These are phyloP conservation scores for Sugiyamaella xylanicola DNA, from an alignment of 1,139 yeast species.

Conservation along the genomic window DNA sequence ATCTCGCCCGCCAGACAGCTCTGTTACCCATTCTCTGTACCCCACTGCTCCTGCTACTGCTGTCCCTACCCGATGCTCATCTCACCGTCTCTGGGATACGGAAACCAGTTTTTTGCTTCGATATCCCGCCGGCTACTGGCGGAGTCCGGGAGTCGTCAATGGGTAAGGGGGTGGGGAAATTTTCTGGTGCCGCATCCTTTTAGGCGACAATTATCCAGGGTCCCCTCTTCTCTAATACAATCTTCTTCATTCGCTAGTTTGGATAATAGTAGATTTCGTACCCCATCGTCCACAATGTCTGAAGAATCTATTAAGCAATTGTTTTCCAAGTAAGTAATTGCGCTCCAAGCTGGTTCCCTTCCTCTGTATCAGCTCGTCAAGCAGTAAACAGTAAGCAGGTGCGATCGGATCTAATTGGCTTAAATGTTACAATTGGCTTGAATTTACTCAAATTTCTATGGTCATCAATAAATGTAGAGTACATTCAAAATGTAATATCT, in stretches of 20 bases:
- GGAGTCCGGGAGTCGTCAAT: constrained; percentile 5
- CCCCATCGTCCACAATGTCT: constrained; percentile 27
- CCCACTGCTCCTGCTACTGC: neutral
- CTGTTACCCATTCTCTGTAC: too few species aligned
- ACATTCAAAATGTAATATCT: too few species aligned
- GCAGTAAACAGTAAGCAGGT: too few species aligned
- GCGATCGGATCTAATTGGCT: too few species aligned
- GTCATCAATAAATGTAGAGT: too few species aligned
- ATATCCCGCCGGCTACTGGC: constrained; percentile 13
- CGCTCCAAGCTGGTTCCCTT: neutral
- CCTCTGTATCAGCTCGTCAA: too few species aligned
- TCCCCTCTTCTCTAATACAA: neutral
- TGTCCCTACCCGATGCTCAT: neutral
- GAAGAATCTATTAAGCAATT: constrained; percentile 29
- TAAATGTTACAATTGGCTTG: too few species aligned
- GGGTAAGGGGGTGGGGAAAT: constrained; percentile 10
- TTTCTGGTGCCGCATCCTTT: constrained; percentile 8
- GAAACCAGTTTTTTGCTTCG: neutral
- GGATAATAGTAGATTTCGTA: neutral
- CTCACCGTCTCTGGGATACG: neutral
- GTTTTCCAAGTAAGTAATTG: constrained; percentile 29
- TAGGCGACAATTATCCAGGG: constrained; percentile 13
- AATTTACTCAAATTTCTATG: too few species aligned
- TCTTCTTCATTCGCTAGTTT: constrained; percentile 13
- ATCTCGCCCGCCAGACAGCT: too few species aligned